Base-by-base conservation (phyloP, 2,329 filamentous ascomycete species). In the Sporothrix globosa region DNA sequence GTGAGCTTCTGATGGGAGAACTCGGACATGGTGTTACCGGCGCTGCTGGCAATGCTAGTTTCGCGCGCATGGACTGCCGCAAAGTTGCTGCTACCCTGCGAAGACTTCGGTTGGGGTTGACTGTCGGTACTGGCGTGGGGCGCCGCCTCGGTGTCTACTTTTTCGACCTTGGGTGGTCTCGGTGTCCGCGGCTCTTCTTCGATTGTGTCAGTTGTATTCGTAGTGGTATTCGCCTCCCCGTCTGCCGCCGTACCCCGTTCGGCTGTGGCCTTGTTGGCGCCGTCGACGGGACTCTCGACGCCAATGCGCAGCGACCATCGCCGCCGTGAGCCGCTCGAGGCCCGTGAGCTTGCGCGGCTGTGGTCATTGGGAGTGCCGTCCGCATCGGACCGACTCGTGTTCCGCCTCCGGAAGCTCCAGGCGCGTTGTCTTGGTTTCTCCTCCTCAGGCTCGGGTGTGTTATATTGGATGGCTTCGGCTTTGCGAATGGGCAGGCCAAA, bases 1-100 rank as follows among this genome's bases (percentile, higher is more conserved):
- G 89, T 86, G 65, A 93, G 81, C 74, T 90, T 88, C 80, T 97
- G 93, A 78, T 99, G 95, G 1, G 96, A 98, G 84, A 92, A 98
- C 80, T 97, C 93, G 11, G 94, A 97, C 21, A 88, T 78, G 67
- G 81, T 75, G n/a, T 68, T 69, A 53, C 74, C 75, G 24, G 76
- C 70, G 66, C 75, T 74, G 74, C 81, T 83, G 7, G 79, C 76
- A n/a, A 78, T 75, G 75, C 81, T 83, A 1, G 75, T 75, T 39
- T 83, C 78, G 56, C 83, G 79, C 65, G 75, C 81, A 72, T 81
- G 78, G 3, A 75, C 77, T 4, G 74, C 71, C n/a, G 74, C 68
- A 66, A 75, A 73, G 34, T 74, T 68, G 66, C 76, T 74, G 21
- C 17, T 21, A 52, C 53, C 27, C 41, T 53, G 21, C 30, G 21